Percentiles rank a stretch among this genome's conserved stretches.
Evolutionary conservation across 495 filamentous ascomycete genomes (phyloP).

Genomic region (Cercophora scortea): DNA sequence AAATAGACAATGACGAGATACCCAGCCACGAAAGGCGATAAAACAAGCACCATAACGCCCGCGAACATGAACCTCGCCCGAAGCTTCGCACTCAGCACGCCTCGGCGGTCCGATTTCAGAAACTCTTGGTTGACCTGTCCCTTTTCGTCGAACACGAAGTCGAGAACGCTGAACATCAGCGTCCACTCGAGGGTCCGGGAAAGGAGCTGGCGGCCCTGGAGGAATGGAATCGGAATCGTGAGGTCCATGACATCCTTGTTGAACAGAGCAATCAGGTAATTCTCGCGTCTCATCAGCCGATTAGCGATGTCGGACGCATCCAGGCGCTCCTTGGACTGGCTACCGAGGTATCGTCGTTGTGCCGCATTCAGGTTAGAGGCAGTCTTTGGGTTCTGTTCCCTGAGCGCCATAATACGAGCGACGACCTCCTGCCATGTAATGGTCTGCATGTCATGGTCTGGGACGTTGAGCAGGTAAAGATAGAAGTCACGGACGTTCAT

Average conservation of each 20-base stretch:
- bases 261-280: conserved; percentile 91
- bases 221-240: conserved; percentile 75
- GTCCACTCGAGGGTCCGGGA: conserved; percentile 82
- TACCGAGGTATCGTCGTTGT: conserved; percentile 62
- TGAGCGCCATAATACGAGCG: conserved; percentile 73
- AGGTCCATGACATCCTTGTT: conserved; percentile 94
- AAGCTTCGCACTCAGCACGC: conserved; percentile 66
- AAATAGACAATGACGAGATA: conserved; percentile 84
- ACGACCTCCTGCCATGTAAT: conserved; percentile 95
- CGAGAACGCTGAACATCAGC: conserved; percentile 77
- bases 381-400: conserved; percentile 81
- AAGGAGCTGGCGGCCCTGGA: conserved; percentile 69
- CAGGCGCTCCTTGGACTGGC: conserved; percentile 87
- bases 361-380: conserved; percentile 49
- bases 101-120: conserved; percentile 71
- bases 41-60: conserved; percentile 77
- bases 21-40: conserved; percentile 73
- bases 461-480: conserved; percentile 73
- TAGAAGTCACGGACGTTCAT: conserved; percentile 84
- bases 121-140: conserved; percentile 79
- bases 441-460: conserved; percentile 89
- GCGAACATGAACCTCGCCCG: conserved; percentile 70
- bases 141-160: conserved; percentile 85
- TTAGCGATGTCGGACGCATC: conserved; percentile 98
- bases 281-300: conserved; percentile 90